Base-by-base conservation (phyloP, 805 yeast species). In the Nakazawaea ishiwadae region DNA sequence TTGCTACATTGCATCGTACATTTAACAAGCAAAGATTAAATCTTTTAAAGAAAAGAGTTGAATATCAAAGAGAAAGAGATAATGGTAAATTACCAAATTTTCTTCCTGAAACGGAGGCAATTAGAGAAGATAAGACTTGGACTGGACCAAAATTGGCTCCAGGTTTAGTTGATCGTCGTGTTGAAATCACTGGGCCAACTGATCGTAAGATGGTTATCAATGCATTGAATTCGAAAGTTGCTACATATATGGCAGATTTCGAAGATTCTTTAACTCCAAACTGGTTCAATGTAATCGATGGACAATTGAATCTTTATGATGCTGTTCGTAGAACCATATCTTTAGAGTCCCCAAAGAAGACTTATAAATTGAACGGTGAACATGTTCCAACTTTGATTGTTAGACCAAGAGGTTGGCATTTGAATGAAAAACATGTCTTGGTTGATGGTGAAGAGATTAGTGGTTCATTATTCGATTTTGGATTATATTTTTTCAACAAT, bases 131-230 rank as follows among this genome's bases (percentile, higher is more conserved):
- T 58, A 73, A 79, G 27, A 68, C 78, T 31, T 80, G 87, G 87
- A 77, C 76, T 46, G 87, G 86, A 26, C 82, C 87, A 19, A 71
- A 77, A 34, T 77, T 79, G 45, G 85, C 81, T 32, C 78, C 76
- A 15, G 87, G 87, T 16, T 70, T 80, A 44, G 75, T 70, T 54
- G 87, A 81, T 69, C 73, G 87, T 56, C 71, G 87, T 51, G 85
- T 79, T 44, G 87, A 81, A 60, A 81, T 81, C 62, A 81, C 87
- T 37, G 88, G 88, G 30, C 87, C 87, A 35, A 78, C 85, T 35
- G 87, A 80, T 61, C 70, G 86, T 47, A 80, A 80, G 59, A 80
- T 80, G 87, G 85, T 80, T 44, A 79, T 80, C 65, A 80, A 80
- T 51, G 87, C 87, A 28, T 71, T 80, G 55, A 80, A 80, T 64